Evolutionary conservation across 306 rosid genomes (phyloP), one percentile per base, ranked within the genome.

Genomic region (Fragaria vesca): DNA sequence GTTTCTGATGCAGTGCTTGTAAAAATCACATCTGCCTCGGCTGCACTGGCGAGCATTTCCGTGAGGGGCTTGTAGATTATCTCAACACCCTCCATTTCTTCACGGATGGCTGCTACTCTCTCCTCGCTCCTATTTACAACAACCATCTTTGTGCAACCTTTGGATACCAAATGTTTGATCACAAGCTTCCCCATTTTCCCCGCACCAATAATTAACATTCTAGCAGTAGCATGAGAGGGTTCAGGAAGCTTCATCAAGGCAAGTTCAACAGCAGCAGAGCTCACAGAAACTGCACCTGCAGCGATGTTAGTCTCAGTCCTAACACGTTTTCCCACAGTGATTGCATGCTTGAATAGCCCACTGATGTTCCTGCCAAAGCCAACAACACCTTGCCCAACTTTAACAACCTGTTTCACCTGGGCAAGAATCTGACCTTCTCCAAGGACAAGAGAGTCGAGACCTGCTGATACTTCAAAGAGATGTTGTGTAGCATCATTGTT

Each of bases 351-450:
- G 94, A 96, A 96, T 73, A 96, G 76, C 79, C 98, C 98, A 73
- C 98, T 96, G 43, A 93, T 90, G 86, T 90, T 91, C 86, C 99
- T 90, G 69, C 98, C 99, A 81, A 96, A 96, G 77, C 98, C 98
- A 72, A 83, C 85, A 78, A 91, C 93, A 76, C 98, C 99, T 75
- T 96, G 98, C 73, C 97, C 99, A 83, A 96, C 97, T 86, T 87
- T 96, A 61, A 96, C 99, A 83, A 96, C 99, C 81, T 93, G 99
- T 82, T 96, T 96, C 78, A 95, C 99, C 86, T 96, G 99, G 67
- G 99, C 90, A 87, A 96, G 99, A 74, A 96, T 93, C 81, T 96
- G 99, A 80, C 99, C 99, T 85, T 96, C 99, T 79, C 98, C 99
- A n/a, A 93, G 89, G 57, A 96, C 99, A 75, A 96, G 96, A 82